phyloP scores from a whole-genome alignment of 139 green algal species.

The Tetradesmus lagerheimii region DNA sequence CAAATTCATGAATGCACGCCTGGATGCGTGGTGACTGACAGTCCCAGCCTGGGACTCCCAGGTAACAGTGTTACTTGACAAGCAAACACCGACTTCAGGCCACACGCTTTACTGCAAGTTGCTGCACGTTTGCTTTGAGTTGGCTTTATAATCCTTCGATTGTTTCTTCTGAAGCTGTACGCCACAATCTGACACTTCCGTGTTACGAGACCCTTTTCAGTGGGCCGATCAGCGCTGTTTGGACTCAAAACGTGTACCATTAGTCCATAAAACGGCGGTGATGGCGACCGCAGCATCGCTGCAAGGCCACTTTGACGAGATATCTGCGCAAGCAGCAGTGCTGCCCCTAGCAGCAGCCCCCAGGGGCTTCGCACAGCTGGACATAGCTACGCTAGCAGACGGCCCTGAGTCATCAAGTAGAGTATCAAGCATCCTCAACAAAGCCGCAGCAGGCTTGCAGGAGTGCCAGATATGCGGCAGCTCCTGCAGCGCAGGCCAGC shows the following conservation, averaged over 20 bases:
- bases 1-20: neutral
- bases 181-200: neutral
- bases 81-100: neutral
- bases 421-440: neutral
- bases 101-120: neutral
- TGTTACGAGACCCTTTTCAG: neutral
- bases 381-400: neutral
- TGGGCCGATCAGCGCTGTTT: neutral
- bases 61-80: neutral
- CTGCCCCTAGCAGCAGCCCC: constrained; percentile 9
- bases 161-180: neutral
- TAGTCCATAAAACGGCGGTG: neutral
- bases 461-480: constrained; percentile 32
- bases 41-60: too few relatives aligned
- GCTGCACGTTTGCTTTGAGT: neutral
- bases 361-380: neutral
- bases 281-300: constrained; percentile 30
- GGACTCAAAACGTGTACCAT: neutral
- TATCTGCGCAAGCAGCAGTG: neutral
- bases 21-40: neutral
- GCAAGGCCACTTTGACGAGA: constrained; percentile 31
- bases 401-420: neutral
- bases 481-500: neutral
- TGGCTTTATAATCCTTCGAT: neutral
- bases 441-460: constrained; percentile 29